Percentiles rank a stretch among this genome's conserved stretches.
phyloP scores from a whole-genome alignment of 306 rosid genomes.

The Benincasa hispida region DNA sequence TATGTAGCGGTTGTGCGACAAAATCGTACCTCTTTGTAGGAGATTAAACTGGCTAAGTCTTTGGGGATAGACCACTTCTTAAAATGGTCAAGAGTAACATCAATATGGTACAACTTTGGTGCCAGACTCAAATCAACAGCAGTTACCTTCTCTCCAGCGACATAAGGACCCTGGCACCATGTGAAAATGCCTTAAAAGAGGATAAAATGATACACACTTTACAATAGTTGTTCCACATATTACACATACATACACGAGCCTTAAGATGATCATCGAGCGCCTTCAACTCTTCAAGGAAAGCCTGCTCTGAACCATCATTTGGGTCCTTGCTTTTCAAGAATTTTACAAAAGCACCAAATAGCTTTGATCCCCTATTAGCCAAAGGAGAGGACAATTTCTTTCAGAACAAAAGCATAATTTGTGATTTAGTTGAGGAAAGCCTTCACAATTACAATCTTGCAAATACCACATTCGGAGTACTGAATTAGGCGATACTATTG shows the following conservation, averaged over 20 bases:
- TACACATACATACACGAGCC: conserved; percentile 40
- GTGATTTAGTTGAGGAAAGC: neutral
- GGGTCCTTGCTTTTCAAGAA: conserved; percentile 82
- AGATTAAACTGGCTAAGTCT: conserved; percentile 30
- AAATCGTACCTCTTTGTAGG: conserved; percentile 35
- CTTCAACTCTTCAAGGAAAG: conserved; percentile 54
- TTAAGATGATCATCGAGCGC: conserved; percentile 77
- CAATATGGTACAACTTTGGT: conserved; percentile 77
- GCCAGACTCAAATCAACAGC: conserved; percentile 87
- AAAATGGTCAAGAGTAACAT: conserved; percentile 64
- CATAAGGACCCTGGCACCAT: conserved; percentile 59
- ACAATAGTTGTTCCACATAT: neutral
- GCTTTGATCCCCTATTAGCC: conserved; percentile 62
- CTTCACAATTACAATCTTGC: neutral
- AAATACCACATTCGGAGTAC: neutral
- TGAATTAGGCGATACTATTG: neutral
- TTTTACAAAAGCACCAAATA: conserved; percentile 45
- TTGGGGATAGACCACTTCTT: conserved; percentile 76
- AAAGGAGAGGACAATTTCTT: neutral
- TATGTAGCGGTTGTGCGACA: neutral
- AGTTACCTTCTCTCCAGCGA: conserved; percentile 74
- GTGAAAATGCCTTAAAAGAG: conserved; percentile 9
- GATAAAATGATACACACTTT: neutral
- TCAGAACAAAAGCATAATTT: neutral
- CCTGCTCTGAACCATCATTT: conserved; percentile 74